Evolutionary conservation across 2,329 filamentous ascomycete species (phyloP), one percentile per base, ranked within the genome.

Genomic region (Pseudonectria foliicola): DNA sequence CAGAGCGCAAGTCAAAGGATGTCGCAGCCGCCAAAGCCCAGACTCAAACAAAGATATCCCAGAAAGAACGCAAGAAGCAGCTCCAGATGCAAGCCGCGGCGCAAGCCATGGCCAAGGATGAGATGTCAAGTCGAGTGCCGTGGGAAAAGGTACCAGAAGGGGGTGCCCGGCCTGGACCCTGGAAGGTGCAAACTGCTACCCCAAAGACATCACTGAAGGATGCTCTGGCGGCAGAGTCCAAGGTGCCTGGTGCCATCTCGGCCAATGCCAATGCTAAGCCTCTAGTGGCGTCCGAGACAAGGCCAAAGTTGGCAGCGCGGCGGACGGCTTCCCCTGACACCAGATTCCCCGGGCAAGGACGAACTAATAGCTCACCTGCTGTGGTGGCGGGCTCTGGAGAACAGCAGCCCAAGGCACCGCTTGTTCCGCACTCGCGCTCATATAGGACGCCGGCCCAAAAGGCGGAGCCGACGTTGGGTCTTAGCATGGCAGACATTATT

Each of bases 31-130:
- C 54, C 38, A 15, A 68, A 38, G 32, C 69, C 52, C 59, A 52
- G 26, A 50, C 65, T 1, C 62, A 65, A 12, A 55, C 62, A 1
- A 95, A 85, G 55, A 62, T 94, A 46, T 95, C 89, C 1, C 92
- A 96, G 50, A 94, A 92, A 54, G 89, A 95, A 57, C 80, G 88
- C 14, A 96, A 95, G 63, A 85, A 77, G 54, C 77, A 88, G 45
- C 77, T 87, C 49, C 82, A 87, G 50, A 71, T 77, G 42, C 77
- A 85, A 50, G 63, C 70, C 15, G 63, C 56, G 15, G 56, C 65
- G 25, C 62, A 70, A 39, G 61, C 59, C 23, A 59, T 64, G 7
- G 60, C 63, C 6, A 52, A 53, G 26, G 50, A 53, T n/a, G 53
- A 55, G 23, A 47, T 50, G 23, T 27, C 43, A 10, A 57, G 45